A percentile compares a stretch with the other conserved stretches of the same genome.
Conservation (phyloP, 2,329 filamentous ascomycete genomes). For the Penicillium sp. region DNA sequence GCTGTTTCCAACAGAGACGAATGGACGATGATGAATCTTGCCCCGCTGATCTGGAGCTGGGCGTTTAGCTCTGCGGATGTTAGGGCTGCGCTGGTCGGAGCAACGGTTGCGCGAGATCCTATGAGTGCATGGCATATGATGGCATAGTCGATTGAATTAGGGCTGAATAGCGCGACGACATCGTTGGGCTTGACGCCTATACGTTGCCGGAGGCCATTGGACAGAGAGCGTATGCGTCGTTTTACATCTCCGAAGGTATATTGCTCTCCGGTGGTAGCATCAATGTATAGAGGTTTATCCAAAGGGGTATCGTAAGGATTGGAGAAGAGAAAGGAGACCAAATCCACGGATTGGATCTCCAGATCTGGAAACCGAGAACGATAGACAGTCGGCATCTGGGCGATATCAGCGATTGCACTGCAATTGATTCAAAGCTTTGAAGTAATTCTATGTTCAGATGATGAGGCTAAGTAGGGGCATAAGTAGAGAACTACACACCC, state of each 20-base stretch:
- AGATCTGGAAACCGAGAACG: conserved; percentile 18
- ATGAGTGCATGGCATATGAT: conserved; percentile 17
- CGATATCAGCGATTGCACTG: background rate
- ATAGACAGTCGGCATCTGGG: conserved; percentile 18
- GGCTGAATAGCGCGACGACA: conserved; percentile 21
- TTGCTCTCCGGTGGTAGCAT: conserved; percentile 15
- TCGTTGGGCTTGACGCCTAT: conserved; percentile 15
- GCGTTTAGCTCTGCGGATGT: conserved; percentile 19
- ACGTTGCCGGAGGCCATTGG: conserved; percentile 18
- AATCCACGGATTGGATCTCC: conserved; percentile 17
- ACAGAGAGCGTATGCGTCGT: conserved; percentile 16
- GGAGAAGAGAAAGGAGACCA: conserved; percentile 21
- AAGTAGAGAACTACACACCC: too few relatives aligned
- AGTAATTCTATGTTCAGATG: background rate
- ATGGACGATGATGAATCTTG: conserved; percentile 21
- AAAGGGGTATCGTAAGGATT: conserved; percentile 19
- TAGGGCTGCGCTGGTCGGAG: conserved; percentile 20
- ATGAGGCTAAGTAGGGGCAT: background rate
- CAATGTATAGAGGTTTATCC: conserved; percentile 14
- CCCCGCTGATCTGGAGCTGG: conserved; percentile 21
- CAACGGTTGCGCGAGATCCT: conserved; percentile 14
- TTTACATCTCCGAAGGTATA: conserved; percentile 18
- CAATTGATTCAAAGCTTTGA: background rate
- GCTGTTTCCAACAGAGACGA: conserved; percentile 18
- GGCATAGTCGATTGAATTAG: conserved; percentile 22